phyloP scores from a whole-genome alignment of 306 rosid genomes.

The Dryas octopetala region DNA sequence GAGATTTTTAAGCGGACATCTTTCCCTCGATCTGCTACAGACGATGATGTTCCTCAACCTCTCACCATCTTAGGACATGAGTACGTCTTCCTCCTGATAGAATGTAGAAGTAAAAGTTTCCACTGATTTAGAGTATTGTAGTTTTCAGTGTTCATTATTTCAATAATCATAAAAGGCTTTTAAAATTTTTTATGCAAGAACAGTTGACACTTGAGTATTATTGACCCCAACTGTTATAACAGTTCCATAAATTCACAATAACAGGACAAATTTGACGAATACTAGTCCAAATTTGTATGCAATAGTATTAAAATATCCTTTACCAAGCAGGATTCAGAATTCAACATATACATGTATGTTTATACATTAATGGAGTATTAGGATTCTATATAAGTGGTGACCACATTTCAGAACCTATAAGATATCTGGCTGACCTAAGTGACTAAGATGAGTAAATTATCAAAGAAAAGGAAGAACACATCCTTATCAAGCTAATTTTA shows the following conservation, averaged over 20 bases:
- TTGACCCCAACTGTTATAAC: not conserved
- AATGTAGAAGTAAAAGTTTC: slow-evolving; percentile 3
- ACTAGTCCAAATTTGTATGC: not conserved
- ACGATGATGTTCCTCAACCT: slow-evolving; percentile 47
- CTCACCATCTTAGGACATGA: slow-evolving; percentile 83
- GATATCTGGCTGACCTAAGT: not conserved
- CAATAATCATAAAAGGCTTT: not conserved
- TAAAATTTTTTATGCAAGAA: not conserved
- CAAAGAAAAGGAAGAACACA: not conserved
- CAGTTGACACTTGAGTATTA: not conserved
- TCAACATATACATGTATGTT: too few relatives aligned
- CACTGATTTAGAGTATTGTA: not conserved
- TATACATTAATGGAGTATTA: too few relatives aligned
- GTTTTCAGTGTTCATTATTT: not conserved
- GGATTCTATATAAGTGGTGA: not conserved
- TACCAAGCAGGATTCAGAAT: not conserved
- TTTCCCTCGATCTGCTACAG: slow-evolving; percentile 49
- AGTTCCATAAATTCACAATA: not conserved
- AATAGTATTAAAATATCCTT: not conserved
- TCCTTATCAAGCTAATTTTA: not conserved
- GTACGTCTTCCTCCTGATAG: slow-evolving; percentile 49
- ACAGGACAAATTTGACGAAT: not conserved
- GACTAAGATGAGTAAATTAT: not conserved
- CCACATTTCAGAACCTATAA: not conserved
- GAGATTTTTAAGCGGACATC: slow-evolving; percentile 76